Evolutionary conservation across 2,329 filamentous ascomycete genomes (phyloP).

Genomic region (Penicillium sp.): DNA sequence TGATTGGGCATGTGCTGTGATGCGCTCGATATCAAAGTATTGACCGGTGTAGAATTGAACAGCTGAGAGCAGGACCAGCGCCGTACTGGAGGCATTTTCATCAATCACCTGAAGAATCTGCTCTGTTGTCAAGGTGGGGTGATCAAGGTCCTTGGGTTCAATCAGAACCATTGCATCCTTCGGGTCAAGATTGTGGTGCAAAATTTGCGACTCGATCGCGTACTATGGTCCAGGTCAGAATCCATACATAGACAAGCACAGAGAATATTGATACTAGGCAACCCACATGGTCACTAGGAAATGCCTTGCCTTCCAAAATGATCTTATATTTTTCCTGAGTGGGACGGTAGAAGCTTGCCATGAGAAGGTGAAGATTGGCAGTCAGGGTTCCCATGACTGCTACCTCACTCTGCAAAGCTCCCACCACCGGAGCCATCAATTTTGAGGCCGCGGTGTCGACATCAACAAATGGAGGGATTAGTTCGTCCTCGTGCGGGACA

Average conservation of each 20-base stretch:
- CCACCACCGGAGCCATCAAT: conserved; percentile 72
- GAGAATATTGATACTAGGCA: neutral
- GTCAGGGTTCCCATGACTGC: conserved; percentile 88
- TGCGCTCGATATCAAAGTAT: conserved; percentile 76
- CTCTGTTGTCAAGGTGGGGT: conserved; percentile 67
- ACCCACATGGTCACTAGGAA: conserved; percentile 78
- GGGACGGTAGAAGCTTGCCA: conserved; percentile 82
- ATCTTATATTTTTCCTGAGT: conserved; percentile 70
- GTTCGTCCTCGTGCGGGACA: conserved; percentile 64
- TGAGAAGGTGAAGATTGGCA: conserved; percentile 75
- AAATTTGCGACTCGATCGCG: conserved; percentile 78
- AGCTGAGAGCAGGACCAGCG: conserved; percentile 77
- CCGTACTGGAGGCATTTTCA: conserved; percentile 69
- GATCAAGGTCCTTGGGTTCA: conserved; percentile 56
- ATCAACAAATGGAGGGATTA: conserved; percentile 72
- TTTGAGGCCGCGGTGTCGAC: conserved; percentile 73
- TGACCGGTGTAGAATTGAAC: conserved; percentile 94
- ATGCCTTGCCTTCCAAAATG: conserved; percentile 85
- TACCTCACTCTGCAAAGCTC: conserved; percentile 70
- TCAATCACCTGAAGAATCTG: conserved; percentile 74
- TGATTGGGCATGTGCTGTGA: conserved; percentile 73
- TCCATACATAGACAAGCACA: neutral
- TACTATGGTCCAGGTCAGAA: conserved; percentile 54
- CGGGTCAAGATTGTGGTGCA: conserved; percentile 67
- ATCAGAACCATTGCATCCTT: conserved; percentile 72